Percentiles rank a stretch among this genome's conserved stretches.
phyloP scores from a whole-genome alignment of 1,284 basidiomycete species.

The Xerocomus subilludens region DNA sequence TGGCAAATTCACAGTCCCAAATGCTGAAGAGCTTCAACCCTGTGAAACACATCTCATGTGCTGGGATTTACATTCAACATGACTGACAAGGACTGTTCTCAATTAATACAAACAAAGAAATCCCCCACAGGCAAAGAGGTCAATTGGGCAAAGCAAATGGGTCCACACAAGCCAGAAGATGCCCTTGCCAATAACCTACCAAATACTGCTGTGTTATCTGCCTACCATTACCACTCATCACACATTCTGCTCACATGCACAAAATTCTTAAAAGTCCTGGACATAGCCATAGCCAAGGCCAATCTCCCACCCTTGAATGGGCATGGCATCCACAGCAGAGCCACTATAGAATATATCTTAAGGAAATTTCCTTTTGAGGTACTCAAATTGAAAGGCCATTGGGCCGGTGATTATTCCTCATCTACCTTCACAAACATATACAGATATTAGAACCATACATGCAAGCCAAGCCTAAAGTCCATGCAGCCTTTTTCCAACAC shows the following conservation, averaged over 20 bases:
- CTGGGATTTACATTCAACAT: no score
- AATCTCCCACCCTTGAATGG: neutral
- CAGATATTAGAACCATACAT: conserved; percentile 21
- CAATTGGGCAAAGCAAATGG: neutral
- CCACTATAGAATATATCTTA: conserved; percentile 30
- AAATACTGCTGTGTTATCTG: neutral
- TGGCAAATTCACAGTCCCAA: no score
- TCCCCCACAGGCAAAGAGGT: neutral
- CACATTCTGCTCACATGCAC: neutral
- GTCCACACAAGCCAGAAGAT: neutral
- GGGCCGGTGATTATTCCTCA: conserved; percentile 23
- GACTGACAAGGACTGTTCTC: no score
- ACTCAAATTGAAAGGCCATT: conserved; percentile 20
- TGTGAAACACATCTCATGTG: no score
- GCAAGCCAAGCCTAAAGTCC: neutral
- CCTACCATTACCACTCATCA: neutral
- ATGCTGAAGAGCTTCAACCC: no score
- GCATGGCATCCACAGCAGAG: conserved; percentile 31
- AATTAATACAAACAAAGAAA: neutral
- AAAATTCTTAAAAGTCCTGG: neutral
- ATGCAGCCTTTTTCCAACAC: neutral
- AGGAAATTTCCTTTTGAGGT: conserved; percentile 19
- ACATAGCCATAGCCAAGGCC: neutral
- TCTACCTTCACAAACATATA: conserved; percentile 12
- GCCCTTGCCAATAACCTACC: neutral